phyloP scores from a whole-genome alignment of 2,329 filamentous ascomycete species.

The Penicillium psychrosexuale region DNA sequence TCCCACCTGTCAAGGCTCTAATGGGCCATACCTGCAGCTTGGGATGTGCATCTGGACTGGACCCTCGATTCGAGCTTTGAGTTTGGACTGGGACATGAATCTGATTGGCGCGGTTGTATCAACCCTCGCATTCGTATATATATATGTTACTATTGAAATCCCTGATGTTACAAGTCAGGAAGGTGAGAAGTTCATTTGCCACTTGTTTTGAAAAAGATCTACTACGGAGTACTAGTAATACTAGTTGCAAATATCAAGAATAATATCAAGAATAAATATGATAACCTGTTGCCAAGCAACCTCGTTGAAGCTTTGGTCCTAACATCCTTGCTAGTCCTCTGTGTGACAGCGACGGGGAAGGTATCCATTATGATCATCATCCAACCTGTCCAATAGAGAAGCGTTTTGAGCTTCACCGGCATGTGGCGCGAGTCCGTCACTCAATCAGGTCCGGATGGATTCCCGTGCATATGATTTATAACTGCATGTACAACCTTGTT shows the following conservation, averaged over 20 bases:
- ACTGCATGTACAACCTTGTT: not conserved
- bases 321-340: not conserved
- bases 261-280: not conserved
- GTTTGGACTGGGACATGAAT: not conserved
- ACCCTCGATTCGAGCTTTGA: not conserved
- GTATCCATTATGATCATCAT: not conserved
- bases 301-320: not conserved
- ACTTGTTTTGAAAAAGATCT: not conserved
- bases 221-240: not conserved
- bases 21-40: conserved; percentile 11
- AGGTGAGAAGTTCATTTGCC: not conserved
- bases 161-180: not conserved
- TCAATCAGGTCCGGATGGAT: conserved; percentile 2
- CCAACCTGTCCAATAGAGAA: not conserved
- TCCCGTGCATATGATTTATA: conserved; percentile 1
- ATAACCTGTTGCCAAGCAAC: not conserved
- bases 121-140: not conserved
- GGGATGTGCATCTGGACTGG: not conserved
- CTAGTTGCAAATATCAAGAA: too few species aligned
- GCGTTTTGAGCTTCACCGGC: not conserved
- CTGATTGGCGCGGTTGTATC: not conserved
- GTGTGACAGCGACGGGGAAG: not conserved
- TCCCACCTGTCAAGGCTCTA: conserved; percentile 14
- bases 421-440: not conserved
- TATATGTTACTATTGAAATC: not conserved